Evolutionary conservation across 768 basidiomycete species (phyloP).

Genomic region (Tylopilus balloui): DNA sequence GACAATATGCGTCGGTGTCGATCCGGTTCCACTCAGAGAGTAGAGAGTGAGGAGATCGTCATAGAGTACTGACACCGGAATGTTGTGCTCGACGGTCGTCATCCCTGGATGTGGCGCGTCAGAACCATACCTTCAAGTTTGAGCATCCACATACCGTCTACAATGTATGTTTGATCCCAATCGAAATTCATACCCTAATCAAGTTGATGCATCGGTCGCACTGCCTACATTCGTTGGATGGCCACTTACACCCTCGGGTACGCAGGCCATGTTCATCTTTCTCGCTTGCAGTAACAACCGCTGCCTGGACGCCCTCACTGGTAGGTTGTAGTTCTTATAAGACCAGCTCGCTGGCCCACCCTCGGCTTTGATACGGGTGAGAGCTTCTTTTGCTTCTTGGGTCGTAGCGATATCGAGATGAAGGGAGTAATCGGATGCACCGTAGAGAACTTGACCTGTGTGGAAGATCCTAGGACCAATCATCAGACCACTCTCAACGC

Average conservation of each 20-base stretch:
- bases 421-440: conserved; percentile 44
- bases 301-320: conserved; percentile 65
- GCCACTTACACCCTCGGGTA: conserved; percentile 60
- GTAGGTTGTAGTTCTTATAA: conserved; percentile 76
- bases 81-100: conserved; percentile 70
- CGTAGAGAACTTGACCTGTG: conserved; percentile 55
- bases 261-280: conserved; percentile 63
- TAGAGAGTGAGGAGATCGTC: conserved; percentile 64
- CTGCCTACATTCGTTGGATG: neutral
- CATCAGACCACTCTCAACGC: conserved; percentile 64
- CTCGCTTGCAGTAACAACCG: conserved; percentile 57
- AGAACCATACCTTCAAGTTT: neutral
- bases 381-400: conserved; percentile 60
- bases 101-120: conserved; percentile 43
- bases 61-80: conserved; percentile 61
- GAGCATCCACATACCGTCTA: conserved; percentile 53
- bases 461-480: conserved; percentile 72
- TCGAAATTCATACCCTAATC: conserved; percentile 67
- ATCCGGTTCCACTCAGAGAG: conserved; percentile 63
- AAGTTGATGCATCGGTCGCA: neutral
- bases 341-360: conserved; percentile 67
- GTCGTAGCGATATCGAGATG: conserved; percentile 64
- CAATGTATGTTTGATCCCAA: conserved; percentile 74
- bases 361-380: conserved; percentile 65
- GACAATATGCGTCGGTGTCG: conserved; percentile 72